Evolutionary conservation across 306 rosid species (phyloP), one percentile per base, ranked within the genome.

Genomic region (Pueraria montana): DNA sequence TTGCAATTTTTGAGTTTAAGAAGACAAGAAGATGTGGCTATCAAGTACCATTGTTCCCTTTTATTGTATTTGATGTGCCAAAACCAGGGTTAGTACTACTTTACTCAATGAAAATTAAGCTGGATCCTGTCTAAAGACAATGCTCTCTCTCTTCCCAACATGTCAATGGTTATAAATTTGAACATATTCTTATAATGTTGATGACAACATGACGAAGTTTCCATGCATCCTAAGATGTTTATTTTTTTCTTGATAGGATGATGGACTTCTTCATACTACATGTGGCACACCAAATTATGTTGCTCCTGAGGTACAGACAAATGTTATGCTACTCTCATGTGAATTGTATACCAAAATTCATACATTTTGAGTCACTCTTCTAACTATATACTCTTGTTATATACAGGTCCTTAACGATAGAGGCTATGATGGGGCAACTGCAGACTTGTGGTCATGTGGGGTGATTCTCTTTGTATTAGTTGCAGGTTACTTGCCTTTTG

Each of bases 241-340:
- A 59, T n/a, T 70, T 71, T 61, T 74, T 46, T 79, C 63, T 69
- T 85, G 84, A 71, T 91, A 94, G 99, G 98, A 91, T 78, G 99
- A 96, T 10, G 99, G 99, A 56, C 90, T 96, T 81, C 97, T 96
- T 83, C 99, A 96, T 91, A 96, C 99, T 21, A 90, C 99, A 73
- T 96, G 99, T 69, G 99, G 99, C 80, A 96, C 99, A 83, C 98
- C 99, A 71, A 96, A 96, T 82, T 96, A 96, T 49, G 99, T 96
- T 80, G 99, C 99, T 89, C 99, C 99, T 1, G 99, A 96, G 99
- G 99, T 96, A 73, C 14, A 63, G 43, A 85, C 48, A 26, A 26
- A 59, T 23, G 32, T 13, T 79, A 62, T 45, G 79, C 79, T 55
- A 58, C 74, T 72, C 69, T 38, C 62, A 63, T 34, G 52, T 61